Evolutionary conservation across 805 yeast species (phyloP), one percentile per base, ranked within the genome.

Genomic region (Clavispora asparagi): DNA sequence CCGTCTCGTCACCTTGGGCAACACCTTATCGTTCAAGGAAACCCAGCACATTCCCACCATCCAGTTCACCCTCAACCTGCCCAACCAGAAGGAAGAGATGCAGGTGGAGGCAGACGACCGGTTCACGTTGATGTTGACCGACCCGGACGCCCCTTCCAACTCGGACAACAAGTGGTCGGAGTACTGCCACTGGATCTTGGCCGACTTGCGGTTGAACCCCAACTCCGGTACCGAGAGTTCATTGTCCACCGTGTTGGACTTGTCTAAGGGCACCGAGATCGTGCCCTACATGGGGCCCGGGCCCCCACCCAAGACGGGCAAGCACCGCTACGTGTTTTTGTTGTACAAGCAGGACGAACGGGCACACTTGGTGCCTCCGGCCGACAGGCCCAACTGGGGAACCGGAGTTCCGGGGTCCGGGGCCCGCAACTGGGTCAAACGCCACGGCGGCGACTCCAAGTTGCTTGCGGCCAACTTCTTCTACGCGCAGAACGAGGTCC

Each of bases 61-160:
- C 46, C 85, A 83, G 52, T 81, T 86, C 65, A 79, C 90, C 13
- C 69, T 82, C 51, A 73, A 75, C 53, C 67, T 76, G 33, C 70
- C 76, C 14, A 67, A 70, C 33, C 65, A 68, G 44, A 74, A 75
- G 38, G 60, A 64, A 17, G 73, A 71, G 31, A 56, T 73, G 52
- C 73, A 70, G 51, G 67, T 76, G 33, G 58, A 68, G 13, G 55
- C 64, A 23, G 63, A 73, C 25, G 84, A 81, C 53, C 66, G 75
- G 42, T 90, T 85, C 67, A 81, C 94, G 10, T 68, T 91, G 53
- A 86, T 87, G 3, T 55, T 90, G 53, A 91, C 97, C 7, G 97
- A 90, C 64, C 97, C 97, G 1, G 97, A 90, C 70, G 97, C 97
- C 7, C 97, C 97, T 12, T 78, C 90, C 4, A 77, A 81, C 55